Evolutionary conservation across 164 flowering plant species (phyloP).

Genomic region (Platanus orientalis): DNA sequence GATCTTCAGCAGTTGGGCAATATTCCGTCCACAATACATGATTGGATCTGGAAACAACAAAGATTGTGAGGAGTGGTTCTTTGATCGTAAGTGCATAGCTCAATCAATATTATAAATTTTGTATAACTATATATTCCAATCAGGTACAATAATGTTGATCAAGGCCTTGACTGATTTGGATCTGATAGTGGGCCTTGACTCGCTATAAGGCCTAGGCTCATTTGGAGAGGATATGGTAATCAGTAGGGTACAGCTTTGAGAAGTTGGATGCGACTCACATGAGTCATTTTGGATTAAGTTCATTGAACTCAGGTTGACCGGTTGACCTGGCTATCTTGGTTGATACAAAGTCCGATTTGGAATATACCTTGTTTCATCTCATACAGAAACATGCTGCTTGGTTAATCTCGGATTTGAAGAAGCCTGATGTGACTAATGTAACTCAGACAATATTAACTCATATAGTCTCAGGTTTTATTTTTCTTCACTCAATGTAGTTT

Average conservation of each 20-base stretch:
- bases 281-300: no score
- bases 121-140: neutral
- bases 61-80: slow-evolving; percentile 99
- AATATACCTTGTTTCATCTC: neutral
- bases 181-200: neutral
- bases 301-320: no score
- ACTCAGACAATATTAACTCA: no score
- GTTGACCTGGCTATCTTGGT: neutral
- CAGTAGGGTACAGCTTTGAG: neutral
- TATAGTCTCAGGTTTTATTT: no score
- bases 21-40: slow-evolving; percentile 98
- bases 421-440: no score
- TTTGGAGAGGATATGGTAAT: neutral
- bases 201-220: no score
- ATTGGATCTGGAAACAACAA: slow-evolving; percentile 98
- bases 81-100: slow-evolving; percentile 65
- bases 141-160: neutral
- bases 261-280: neutral
- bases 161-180: neutral
- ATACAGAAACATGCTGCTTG: neutral
- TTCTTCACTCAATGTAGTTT: no score
- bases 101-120: neutral
- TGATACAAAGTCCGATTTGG: neutral
- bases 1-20: slow-evolving; percentile 63
- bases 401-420: neutral